Conservation (phyloP, 2,329 filamentous ascomycete genomes). For the Thelonectria rubi region DNA sequence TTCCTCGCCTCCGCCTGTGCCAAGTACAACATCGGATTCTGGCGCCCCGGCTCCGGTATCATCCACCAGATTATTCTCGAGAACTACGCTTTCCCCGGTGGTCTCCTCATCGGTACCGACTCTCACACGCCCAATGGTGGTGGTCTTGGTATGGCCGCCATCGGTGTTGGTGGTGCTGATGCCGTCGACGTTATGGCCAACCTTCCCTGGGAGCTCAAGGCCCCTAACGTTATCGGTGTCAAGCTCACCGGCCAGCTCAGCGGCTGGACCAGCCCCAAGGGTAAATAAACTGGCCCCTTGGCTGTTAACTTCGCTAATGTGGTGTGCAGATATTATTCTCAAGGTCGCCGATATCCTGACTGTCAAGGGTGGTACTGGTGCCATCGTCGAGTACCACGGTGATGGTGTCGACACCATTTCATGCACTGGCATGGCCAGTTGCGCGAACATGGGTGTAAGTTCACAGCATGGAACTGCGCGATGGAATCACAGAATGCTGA, state of each 20-base stretch:
- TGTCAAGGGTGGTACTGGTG: slow-evolving; percentile 96
- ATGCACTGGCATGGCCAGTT: slow-evolving; percentile 88
- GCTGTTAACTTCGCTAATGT: slow-evolving; percentile 15
- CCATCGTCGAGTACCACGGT: slow-evolving; percentile 81
- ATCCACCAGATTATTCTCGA: slow-evolving; percentile 99
- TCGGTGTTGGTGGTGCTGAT: slow-evolving; percentile 97
- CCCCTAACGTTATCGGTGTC: slow-evolving; percentile 95
- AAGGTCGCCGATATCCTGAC: slow-evolving; percentile 97
- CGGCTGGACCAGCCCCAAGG: slow-evolving; percentile 94
- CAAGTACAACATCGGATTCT: slow-evolving; percentile 99
- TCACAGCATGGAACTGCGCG: not conserved
- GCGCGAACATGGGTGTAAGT: slow-evolving; percentile 69
- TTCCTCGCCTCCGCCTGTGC: slow-evolving; percentile 93
- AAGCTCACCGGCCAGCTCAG: slow-evolving; percentile 89
- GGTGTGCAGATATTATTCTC: slow-evolving; percentile 81
- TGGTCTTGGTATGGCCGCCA: slow-evolving; percentile 93
- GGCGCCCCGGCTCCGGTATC: slow-evolving; percentile 97
- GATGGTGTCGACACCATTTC: slow-evolving; percentile 74
- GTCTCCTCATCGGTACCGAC: slow-evolving; percentile 96
- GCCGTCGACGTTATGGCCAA: slow-evolving; percentile 98
- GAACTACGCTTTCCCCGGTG: slow-evolving; percentile 99
- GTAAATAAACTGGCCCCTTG: slow-evolving; percentile 56
- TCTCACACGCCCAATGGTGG: slow-evolving; percentile 97
- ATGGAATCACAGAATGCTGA: slow-evolving; percentile 19
- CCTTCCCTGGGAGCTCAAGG: slow-evolving; percentile 97